Evolutionary conservation across 2,329 filamentous ascomycete genomes (phyloP).

Genomic region (Neofusicoccum ribis): DNA sequence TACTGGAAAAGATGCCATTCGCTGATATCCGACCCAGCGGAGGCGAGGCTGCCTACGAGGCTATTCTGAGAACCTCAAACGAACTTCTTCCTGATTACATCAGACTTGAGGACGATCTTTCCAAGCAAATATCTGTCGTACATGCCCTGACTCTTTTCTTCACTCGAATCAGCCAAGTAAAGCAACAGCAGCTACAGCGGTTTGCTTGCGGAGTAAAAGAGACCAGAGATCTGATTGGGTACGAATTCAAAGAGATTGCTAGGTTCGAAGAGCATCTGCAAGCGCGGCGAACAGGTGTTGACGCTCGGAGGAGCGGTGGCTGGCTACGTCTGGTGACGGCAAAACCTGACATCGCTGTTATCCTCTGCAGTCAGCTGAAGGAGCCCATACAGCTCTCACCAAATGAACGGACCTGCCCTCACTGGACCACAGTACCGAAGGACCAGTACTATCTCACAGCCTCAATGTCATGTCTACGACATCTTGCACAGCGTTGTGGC

Average conservation of each 20-base stretch:
- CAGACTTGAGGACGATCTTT: too few relatives aligned
- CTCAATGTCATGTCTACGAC: too few relatives aligned
- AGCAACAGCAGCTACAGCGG: neutral
- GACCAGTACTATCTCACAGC: neutral
- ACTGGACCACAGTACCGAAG: accelerated
- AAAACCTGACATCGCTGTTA: neutral
- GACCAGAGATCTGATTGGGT: neutral
- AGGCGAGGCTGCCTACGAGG: too few relatives aligned
- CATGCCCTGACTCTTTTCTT: too few relatives aligned
- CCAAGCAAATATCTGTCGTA: too few relatives aligned
- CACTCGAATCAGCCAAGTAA: neutral
- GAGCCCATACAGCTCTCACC: neutral
- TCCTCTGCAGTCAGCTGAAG: neutral
- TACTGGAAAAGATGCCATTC: too few relatives aligned
- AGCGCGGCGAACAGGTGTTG: neutral
- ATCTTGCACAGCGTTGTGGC: too few relatives aligned
- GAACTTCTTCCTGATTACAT: too few relatives aligned
- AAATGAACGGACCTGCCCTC: accelerated
- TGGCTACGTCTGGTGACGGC: neutral
- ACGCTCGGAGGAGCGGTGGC: neutral
- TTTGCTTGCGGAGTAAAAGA: neutral
- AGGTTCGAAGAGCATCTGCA: neutral
- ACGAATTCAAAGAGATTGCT: neutral
- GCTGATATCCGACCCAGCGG: too few relatives aligned
- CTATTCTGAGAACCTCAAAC: too few relatives aligned